These are phyloP conservation scores for Spongospora subterranea DNA, from an alignment of 208 protist species.

Conservation along the genomic window DNA sequence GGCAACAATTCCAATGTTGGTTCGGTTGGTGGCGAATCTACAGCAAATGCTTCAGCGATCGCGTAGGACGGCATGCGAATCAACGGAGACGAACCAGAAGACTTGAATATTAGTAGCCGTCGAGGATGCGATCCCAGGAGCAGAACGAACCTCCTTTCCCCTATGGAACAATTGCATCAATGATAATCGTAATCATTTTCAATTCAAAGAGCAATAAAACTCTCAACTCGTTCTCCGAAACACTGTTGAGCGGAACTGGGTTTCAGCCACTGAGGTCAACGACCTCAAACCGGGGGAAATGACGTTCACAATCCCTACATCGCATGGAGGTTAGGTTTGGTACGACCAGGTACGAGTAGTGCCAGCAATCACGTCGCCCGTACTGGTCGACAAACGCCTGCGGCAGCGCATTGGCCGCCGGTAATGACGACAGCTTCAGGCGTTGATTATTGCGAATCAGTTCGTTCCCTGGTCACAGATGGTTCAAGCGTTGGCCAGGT, in stretches of 20 bases:
- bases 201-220: too few relatives aligned
- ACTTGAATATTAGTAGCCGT: neutral
- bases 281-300: too few relatives aligned
- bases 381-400: neutral
- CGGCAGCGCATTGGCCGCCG: neutral
- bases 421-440: neutral
- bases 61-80: neutral
- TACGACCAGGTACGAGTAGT: slow-evolving; percentile 33
- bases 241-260: too few relatives aligned
- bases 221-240: too few relatives aligned
- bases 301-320: too few relatives aligned
- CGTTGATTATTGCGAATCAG: neutral
- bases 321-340: neutral
- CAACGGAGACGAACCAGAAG: neutral
- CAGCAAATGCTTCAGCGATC: neutral
- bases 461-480: neutral
- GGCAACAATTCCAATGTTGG: neutral
- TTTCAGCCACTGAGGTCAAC: too few relatives aligned
- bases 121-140: slow-evolving; percentile 12
- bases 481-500: neutral
- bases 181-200: neutral
- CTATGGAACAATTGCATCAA: neutral
- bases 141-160: neutral
- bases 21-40: neutral
- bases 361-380: slow-evolving; percentile 43